Conservation (phyloP, 305 asterid genomes). For the Solanum chacoense region DNA sequence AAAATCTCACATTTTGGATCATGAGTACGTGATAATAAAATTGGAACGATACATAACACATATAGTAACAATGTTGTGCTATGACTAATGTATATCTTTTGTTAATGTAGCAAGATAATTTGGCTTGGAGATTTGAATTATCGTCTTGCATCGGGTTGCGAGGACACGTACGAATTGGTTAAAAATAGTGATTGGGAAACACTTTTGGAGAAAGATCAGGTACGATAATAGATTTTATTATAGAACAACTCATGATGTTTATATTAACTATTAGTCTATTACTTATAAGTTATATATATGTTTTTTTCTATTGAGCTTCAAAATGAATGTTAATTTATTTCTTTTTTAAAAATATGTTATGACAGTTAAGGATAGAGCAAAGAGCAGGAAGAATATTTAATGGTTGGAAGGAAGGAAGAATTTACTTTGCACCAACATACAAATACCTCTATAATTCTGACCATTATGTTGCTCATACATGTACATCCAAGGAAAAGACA, state of each 20-base stretch:
- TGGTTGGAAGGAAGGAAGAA: conserved; percentile 77
- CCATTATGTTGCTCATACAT: conserved; percentile 39
- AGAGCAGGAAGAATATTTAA: conserved; percentile 56
- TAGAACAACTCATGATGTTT: neutral
- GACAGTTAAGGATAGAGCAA: conserved; percentile 60
- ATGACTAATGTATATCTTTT: neutral
- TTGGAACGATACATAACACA: neutral
- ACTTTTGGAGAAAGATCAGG: conserved; percentile 72
- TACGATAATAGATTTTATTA: neutral
- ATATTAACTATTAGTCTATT: neutral
- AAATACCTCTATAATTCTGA: conserved; percentile 58
- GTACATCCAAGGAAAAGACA: conserved; percentile 39
- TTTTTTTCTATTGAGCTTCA: no score
- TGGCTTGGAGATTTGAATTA: conserved; percentile 90
- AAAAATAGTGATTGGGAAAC: conserved; percentile 57
- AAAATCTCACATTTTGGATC: conserved; percentile 36
- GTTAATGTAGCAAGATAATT: conserved; percentile 43
- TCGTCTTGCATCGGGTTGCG: conserved; percentile 41
- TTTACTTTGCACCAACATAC: conserved; percentile 76
- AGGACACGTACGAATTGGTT: conserved; percentile 35
- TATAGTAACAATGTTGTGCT: neutral
- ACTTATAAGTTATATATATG: neutral
- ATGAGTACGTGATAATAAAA: conserved; percentile 35
- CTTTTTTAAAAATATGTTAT: neutral
- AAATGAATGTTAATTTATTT: neutral